Evolutionary conservation across 2,329 filamentous ascomycete species (phyloP), one percentile per base, ranked within the genome.

Genomic region (Aspergillus oerlinghausenensis): DNA sequence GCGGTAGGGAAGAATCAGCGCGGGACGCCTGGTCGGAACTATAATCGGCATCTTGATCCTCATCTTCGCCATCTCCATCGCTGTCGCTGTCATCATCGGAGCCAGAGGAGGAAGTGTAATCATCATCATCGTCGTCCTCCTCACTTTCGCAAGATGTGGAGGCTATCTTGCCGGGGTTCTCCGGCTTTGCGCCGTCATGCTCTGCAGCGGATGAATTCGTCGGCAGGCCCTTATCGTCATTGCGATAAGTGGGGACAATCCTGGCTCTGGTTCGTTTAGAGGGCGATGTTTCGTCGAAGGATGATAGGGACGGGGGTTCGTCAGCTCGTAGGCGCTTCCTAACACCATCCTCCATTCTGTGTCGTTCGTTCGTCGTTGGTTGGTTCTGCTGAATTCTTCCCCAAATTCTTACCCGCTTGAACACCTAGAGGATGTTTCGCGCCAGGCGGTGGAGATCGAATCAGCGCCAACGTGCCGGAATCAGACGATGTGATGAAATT

Each of bases 81-180:
- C 56, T 52, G 25, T 69, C 67, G 6, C 63, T 60, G 6, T 70
- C 70, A 35, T 45, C 42, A 23, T 68, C 65, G 38, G 58, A 60
- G 26, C 67, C 67, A 11, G 63, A 65, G 3, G 59, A 63, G 38
- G 63, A 65, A 14, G 63, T 65, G 49, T 60, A 64, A 53, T 65
- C 62, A 49, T 64, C 64, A 17, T 63, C 60, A 21, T 65, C 59
- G 5, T 62, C 54, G 19, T 58, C 52, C 14, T 54, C 42, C 32
- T 49, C 52, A 14, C 35, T 49, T 32, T 45, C n/a, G n/a, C 25
- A 28, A 17, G 42, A 32, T 45, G 42, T 26, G 26, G 17, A 45
- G 25, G 57, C 43, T 26, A 47, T 23, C 48, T 42, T 35, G 29
- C 23, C 35, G 28, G 55, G 48, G 26, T 40, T 54, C 52, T 43